Base-by-base conservation (phyloP, 2,329 filamentous ascomycete genomes). In the Leptosphaerulina australis region DNA sequence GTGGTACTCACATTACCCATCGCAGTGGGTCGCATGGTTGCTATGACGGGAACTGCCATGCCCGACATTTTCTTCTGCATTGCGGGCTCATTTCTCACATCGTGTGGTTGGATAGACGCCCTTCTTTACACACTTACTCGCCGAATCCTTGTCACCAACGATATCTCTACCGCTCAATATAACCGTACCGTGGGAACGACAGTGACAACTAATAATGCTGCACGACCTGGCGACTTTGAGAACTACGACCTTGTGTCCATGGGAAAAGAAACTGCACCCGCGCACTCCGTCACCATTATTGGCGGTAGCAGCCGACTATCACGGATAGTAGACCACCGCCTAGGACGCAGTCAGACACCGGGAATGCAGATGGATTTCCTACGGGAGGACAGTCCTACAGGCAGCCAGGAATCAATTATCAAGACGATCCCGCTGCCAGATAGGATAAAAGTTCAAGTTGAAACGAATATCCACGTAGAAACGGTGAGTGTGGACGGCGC, bases 1-100 rank as follows among this genome's bases (percentile, higher is more conserved):
- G 77, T 87, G 2, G 50, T 86, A 14, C 84, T 87, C 56, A 89
- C 86, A 0, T 77, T 85, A 0, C 87, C 87, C 0, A 76, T 90
- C 1, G 85, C 85, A 6, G 60, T 72, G 5, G 71, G 70, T 5
- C 67, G 71, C 26, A 74, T 74, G 71, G 63, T 68, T 11, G 60
- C 67, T 15, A 74, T 74, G 71, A 68, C 64, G 1, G 70, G 70
- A 5, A 57, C 58, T 4, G 5, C 18, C 3, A 76, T 84, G 3
- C 77, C 81, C 0, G 73, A 83, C 0, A 71, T 67, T 0, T 86
- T 83, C 64, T 86, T 84, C 64, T 81, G 79, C 63, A 77, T 84
- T 9, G 81, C 84, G 0, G 84, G 83, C 1, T 76, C 77, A 1
- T 79, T 87, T 69, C 82, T 86, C 36, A 77, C 76, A 3, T 74